Percentiles rank a stretch among this genome's conserved stretches.
phyloP scores from a whole-genome alignment of 805 yeast genomes.

The Nakazawaea sp. region DNA sequence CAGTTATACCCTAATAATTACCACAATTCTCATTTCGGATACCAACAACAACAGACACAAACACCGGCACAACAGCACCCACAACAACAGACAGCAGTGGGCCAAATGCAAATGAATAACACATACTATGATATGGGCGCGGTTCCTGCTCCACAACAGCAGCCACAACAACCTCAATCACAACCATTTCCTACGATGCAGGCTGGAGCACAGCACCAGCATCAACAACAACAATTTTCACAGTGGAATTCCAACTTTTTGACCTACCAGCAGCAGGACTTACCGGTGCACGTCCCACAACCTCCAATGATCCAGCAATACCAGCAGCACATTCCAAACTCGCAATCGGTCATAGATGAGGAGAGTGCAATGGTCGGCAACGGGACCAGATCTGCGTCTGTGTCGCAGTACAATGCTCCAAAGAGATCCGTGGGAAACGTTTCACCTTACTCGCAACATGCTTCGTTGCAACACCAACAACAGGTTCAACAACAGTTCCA shows the following conservation, averaged over 20 bases:
- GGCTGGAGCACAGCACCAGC: too few species aligned
- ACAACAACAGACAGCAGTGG: neutral
- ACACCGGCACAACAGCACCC: slow-evolving; percentile 31
- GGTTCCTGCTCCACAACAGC: too few species aligned
- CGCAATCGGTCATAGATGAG: neutral
- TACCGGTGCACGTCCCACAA: neutral
- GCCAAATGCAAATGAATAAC: too few species aligned
- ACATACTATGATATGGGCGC: too few species aligned
- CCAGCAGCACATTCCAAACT: too few species aligned
- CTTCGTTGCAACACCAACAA: neutral
- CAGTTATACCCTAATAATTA: slow-evolving; percentile 4
- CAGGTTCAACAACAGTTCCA: neutral
- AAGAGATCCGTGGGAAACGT: slow-evolving; percentile 6
- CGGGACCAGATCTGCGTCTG: neutral
- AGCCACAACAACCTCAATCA: too few species aligned
- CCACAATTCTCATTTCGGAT: slow-evolving; percentile 1
- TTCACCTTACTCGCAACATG: slow-evolving; percentile 9
- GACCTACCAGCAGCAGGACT: neutral
- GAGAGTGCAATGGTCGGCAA: neutral
- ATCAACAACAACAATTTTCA: slow-evolving; percentile 8
- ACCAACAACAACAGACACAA: slow-evolving; percentile 19
- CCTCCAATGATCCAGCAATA: neutral
- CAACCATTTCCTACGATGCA: too few species aligned
- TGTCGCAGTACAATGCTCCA: neutral
- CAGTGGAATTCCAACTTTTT: slow-evolving; percentile 9